phyloP scores from a whole-genome alignment of 257 asterid species.

The Ballota nigra region DNA sequence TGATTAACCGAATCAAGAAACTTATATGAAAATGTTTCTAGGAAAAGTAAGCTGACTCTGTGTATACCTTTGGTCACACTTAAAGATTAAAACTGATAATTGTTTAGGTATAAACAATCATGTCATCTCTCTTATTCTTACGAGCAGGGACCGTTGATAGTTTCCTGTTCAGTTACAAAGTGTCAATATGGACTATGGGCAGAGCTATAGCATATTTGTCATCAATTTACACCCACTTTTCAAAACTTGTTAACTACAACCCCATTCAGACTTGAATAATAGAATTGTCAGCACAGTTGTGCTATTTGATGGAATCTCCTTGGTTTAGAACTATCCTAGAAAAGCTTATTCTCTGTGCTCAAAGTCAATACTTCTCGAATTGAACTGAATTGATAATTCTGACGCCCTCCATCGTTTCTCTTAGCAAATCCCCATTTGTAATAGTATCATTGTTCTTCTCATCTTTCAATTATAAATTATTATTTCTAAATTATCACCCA shows the following conservation, averaged over 20 bases:
- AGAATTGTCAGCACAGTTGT: neutral
- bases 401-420: neutral
- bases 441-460: conserved; percentile 14
- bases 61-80: conserved; percentile 8
- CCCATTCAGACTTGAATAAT: neutral
- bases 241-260: conserved; percentile 11
- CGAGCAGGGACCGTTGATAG: neutral
- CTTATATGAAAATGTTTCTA: neutral
- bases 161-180: neutral
- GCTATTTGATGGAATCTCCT: neutral
- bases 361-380: neutral
- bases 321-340: neutral
- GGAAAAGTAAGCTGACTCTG: conserved; percentile 18
- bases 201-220: neutral
- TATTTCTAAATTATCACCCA: conserved; percentile 9
- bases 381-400: neutral
- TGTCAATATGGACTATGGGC: neutral
- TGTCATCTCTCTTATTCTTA: neutral
- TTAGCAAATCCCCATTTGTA: too few relatives aligned
- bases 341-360: neutral
- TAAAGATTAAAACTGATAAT: neutral
- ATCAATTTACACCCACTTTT: neutral
- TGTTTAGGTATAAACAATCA: neutral
- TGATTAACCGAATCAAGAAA: conserved; percentile 2
- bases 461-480: neutral